Evolutionary conservation across 2,329 filamentous ascomycete genomes (phyloP).

Genomic region (Epichloe gansuensis): DNA sequence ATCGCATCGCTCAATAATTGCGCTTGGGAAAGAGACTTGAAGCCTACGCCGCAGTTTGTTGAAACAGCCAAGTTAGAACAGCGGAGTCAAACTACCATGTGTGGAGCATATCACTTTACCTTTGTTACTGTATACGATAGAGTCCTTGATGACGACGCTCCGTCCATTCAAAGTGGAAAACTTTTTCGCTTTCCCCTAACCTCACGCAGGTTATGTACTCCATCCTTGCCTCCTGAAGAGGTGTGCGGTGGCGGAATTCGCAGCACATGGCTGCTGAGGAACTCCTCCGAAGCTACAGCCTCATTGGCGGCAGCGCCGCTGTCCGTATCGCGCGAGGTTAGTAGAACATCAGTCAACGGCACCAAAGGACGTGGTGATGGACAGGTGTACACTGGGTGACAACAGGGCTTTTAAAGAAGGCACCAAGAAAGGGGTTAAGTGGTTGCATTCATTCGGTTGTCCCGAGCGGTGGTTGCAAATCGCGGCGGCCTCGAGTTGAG

Average conservation of each 20-base stretch:
- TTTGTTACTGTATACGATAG: conserved; percentile 90
- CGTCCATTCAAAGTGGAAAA: conserved; percentile 86
- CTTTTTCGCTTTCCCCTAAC: conserved; percentile 87
- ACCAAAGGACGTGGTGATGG: conserved; percentile 89
- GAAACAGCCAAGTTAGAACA: not conserved
- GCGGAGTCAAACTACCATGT: not conserved
- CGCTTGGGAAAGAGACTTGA: conserved; percentile 82
- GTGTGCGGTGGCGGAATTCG: conserved; percentile 53
- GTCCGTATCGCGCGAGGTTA: conserved; percentile 80
- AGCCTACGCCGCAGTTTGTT: conserved; percentile 42
- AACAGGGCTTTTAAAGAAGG: conserved; percentile 96
- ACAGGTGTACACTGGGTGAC: conserved; percentile 82
- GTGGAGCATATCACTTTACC: conserved; percentile 35
- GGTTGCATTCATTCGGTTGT: conserved; percentile 64
- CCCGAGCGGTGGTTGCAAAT: conserved; percentile 14
- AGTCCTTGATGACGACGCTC: conserved; percentile 89
- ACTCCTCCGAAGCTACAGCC: conserved; percentile 81
- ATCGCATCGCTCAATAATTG: conserved; percentile 73
- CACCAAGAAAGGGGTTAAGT: conserved; percentile 95
- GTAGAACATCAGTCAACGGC: conserved; percentile 81
- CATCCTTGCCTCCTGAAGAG: conserved; percentile 43
- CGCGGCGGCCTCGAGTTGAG: conserved; percentile 16
- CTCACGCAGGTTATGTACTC: conserved; percentile 59
- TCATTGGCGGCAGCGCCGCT: conserved; percentile 66
- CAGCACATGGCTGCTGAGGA: conserved; percentile 91